Conservation (phyloP, 805 yeast species). For the Wilhelminamyces savonicus region DNA sequence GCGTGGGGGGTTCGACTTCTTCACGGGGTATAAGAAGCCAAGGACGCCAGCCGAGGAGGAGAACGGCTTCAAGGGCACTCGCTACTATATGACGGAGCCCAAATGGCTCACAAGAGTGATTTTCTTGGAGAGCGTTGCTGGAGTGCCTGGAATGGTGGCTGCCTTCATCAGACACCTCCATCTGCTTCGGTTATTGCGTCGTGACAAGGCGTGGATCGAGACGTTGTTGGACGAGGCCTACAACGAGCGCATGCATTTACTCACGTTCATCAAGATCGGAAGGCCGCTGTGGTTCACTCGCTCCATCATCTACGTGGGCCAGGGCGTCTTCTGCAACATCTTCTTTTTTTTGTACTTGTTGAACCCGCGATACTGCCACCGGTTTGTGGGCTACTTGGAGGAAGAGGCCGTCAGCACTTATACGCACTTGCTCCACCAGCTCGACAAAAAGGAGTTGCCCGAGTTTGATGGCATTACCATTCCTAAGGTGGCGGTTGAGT, state of each 20-base stretch:
- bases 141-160: slow-evolving; percentile 77
- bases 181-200: slow-evolving; percentile 50
- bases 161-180: slow-evolving; percentile 66
- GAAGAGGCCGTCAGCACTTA: slow-evolving; percentile 73
- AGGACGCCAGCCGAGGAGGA: slow-evolving; percentile 20
- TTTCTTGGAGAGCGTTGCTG: slow-evolving; percentile 67
- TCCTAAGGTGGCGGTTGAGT: slow-evolving; percentile 56
- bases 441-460: slow-evolving; percentile 46
- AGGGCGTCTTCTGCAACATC: slow-evolving; percentile 63
- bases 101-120: slow-evolving; percentile 61
- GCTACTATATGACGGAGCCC: slow-evolving; percentile 50
- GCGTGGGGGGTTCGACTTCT: slow-evolving; percentile 50
- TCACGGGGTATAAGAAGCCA: slow-evolving; percentile 62
- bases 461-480: slow-evolving; percentile 38
- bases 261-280: slow-evolving; percentile 61
- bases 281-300: slow-evolving; percentile 56
- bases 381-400: slow-evolving; percentile 73
- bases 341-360: slow-evolving; percentile 56
- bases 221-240: slow-evolving; percentile 70
- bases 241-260: slow-evolving; percentile 71
- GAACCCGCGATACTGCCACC: slow-evolving; percentile 60
- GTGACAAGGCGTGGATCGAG: slow-evolving; percentile 74
- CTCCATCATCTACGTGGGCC: slow-evolving; percentile 51
- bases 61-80: slow-evolving; percentile 27
- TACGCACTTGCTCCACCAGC: slow-evolving; percentile 49